These are phyloP conservation scores for Ophiostoma sp. DNA, from an alignment of 2,329 filamentous ascomycete genomes.

Conservation along the genomic window DNA sequence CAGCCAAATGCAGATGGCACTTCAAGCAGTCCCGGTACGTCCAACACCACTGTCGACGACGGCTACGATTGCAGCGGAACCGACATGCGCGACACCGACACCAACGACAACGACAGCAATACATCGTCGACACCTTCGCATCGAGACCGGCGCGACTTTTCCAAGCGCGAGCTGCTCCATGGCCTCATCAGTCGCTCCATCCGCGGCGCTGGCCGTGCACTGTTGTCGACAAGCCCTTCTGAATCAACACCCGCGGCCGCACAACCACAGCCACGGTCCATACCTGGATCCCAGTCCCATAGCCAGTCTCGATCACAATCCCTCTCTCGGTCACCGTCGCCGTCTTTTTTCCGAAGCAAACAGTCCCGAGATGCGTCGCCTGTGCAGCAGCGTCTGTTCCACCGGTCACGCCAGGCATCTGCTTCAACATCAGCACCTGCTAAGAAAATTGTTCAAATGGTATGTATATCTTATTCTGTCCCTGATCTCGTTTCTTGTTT, in stretches of 20 bases:
- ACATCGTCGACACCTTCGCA: constrained; percentile 3
- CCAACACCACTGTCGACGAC: neutral
- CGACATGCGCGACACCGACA: neutral
- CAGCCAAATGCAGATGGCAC: neutral
- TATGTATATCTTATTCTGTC: neutral
- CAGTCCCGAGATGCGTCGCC: constrained; percentile 10
- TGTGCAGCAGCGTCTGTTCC: constrained; percentile 7
- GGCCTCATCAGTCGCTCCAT: constrained; percentile 30
- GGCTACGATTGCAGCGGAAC: neutral
- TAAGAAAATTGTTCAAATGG: neutral
- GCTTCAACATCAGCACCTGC: neutral
- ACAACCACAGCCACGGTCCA: neutral
- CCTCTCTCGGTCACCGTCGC: constrained; percentile 4
- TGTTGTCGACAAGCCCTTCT: constrained; percentile 24
- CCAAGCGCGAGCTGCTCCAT: constrained; percentile 32
- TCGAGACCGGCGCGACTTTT: constrained; percentile 21
- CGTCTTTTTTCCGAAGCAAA: constrained; percentile 7
- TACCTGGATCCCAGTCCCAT: neutral
- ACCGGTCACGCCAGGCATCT: neutral
- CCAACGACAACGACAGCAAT: constrained; percentile 5
- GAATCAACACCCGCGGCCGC: neutral
- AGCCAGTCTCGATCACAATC: neutral
- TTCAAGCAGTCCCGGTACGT: neutral
- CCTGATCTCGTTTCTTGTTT: neutral
- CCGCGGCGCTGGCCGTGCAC: constrained; percentile 24